Base-by-base conservation (phyloP, 805 yeast species). In the Metschnikowia shivogae region DNA sequence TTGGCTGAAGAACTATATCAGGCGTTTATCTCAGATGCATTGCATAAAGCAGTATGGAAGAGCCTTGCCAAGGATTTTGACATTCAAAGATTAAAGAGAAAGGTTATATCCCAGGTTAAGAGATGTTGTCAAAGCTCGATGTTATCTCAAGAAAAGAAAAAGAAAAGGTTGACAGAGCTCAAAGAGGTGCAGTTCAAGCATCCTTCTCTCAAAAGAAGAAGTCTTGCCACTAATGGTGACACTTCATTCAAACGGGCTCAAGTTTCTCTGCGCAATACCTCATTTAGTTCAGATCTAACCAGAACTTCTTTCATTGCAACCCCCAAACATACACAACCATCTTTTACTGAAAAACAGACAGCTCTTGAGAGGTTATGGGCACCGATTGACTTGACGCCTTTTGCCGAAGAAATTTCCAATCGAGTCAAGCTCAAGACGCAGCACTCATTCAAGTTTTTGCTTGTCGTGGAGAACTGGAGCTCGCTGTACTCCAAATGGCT, bases 11-110 rank as follows among this genome's bases (percentile, higher is more conserved):
- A 81, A 34, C 58, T 86, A 1, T 84, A 68, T 49, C 56, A 61
- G 13, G 86, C 90, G 0, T 82, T 86, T 53, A 56, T 86, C 34
- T 72, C 76, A 36, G 90, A 85, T 51, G 68, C 76, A 32, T 57
- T 78, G 0, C 79, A 72, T 54, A 60, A 74, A 32, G 59, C 65
- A 3, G 61, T 68, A 0, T 55, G 74, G 34, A 74, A 74, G 26
- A 58, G 67, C 2, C 61, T 64, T 36, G 85, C 93, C 0, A 73
- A 67, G n/a, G 28, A 48, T 1, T 58, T 70, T 35, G 59, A 74
- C 36, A 52, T 63, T 0, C 54, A 43, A 7, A 54, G 53, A 2
- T 40, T 78, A 22, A 72, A 70, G 47, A 52, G 42, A 17, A 49
- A 37, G 2, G 45, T 58, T 1, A 54, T 81, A 3, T 22, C 49